Percentiles rank a stretch among this genome's conserved stretches.
These are phyloP conservation scores for Nitzschia sp. DNA, from an alignment of 108 stramenopile genomes.

Conservation along the genomic window DNA sequence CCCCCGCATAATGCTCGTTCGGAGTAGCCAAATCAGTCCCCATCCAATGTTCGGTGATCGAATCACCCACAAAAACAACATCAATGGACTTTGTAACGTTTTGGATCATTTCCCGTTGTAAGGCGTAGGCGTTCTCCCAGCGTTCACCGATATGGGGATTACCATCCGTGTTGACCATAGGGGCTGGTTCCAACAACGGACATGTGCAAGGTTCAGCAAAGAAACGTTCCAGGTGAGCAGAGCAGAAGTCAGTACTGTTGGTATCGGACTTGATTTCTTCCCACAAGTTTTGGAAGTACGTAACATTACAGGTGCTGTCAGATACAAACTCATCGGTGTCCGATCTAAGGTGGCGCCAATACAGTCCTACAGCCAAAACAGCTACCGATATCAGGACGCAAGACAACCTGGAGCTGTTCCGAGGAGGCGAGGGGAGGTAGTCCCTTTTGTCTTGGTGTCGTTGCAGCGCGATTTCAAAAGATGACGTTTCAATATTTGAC, in stretches of 20 bases:
- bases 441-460: not conserved
- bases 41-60: slow-evolving; percentile 47
- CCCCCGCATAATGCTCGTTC: not conserved
- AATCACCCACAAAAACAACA: slow-evolving; percentile 49
- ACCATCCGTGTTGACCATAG: not conserved
- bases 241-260: too few species aligned
- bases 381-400: too few species aligned
- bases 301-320: too few species aligned
- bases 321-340: too few species aligned
- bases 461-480: not conserved
- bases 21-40: slow-evolving; percentile 29
- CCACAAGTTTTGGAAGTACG: too few species aligned
- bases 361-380: too few species aligned
- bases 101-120: not conserved
- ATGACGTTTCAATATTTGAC: not conserved
- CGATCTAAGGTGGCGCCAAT: too few species aligned
- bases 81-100: slow-evolving; percentile 11
- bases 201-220: not conserved
- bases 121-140: not conserved
- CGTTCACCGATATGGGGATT: not conserved
- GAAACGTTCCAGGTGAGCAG: too few species aligned
- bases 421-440: too few species aligned
- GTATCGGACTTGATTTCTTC: too few species aligned
- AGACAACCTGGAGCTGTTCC: too few species aligned
- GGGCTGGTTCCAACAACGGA: not conserved